Percentiles rank a stretch among this genome's conserved stretches.
phyloP scores from a whole-genome alignment of 1,139 yeast species.

The Zygosaccharomyces sapae region DNA sequence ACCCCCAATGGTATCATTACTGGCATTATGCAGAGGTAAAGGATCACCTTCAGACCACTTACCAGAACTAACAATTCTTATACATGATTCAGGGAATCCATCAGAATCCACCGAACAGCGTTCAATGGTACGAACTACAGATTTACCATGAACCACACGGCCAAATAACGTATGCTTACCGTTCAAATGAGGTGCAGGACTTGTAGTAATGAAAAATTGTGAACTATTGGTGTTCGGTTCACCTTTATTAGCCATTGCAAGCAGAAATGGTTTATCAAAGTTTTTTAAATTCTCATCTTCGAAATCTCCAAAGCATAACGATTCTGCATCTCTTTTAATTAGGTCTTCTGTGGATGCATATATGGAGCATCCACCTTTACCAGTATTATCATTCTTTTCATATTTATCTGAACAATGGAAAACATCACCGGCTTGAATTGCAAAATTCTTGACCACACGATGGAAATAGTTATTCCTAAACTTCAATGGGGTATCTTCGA shows the following conservation, averaged over 20 bases:
- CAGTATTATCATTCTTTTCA: slow-evolving; percentile 41
- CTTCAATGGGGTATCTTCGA: slow-evolving; percentile 30
- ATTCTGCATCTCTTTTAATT: slow-evolving; percentile 13
- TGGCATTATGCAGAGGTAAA: slow-evolving; percentile 58
- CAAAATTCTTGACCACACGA: slow-evolving; percentile 68
- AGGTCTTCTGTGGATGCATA: slow-evolving; percentile 34
- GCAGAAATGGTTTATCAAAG: slow-evolving; percentile 45
- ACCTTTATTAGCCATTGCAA: slow-evolving; percentile 76
- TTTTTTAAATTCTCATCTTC: slow-evolving; percentile 58
- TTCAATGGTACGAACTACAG: slow-evolving; percentile 65
- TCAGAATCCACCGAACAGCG: slow-evolving; percentile 45
- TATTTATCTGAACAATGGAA: slow-evolving; percentile 36
- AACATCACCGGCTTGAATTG: slow-evolving; percentile 76
- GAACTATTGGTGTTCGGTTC: slow-evolving; percentile 55
- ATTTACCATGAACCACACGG: slow-evolving; percentile 56
- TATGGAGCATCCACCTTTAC: slow-evolving; percentile 53
- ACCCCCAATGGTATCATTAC: slow-evolving; percentile 58
- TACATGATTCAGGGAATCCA: slow-evolving; percentile 44
- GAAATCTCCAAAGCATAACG: slow-evolving; percentile 40
- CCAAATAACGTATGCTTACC: slow-evolving; percentile 82
- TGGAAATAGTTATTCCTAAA: slow-evolving; percentile 55
- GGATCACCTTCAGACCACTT: slow-evolving; percentile 53
- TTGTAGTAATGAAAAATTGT: slow-evolving; percentile 76
- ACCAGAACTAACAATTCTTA: slow-evolving; percentile 61
- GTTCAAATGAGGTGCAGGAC: slow-evolving; percentile 65